These are phyloP conservation scores for Fusarium succisae DNA, from an alignment of 2,329 filamentous ascomycete species.

Conservation along the genomic window DNA sequence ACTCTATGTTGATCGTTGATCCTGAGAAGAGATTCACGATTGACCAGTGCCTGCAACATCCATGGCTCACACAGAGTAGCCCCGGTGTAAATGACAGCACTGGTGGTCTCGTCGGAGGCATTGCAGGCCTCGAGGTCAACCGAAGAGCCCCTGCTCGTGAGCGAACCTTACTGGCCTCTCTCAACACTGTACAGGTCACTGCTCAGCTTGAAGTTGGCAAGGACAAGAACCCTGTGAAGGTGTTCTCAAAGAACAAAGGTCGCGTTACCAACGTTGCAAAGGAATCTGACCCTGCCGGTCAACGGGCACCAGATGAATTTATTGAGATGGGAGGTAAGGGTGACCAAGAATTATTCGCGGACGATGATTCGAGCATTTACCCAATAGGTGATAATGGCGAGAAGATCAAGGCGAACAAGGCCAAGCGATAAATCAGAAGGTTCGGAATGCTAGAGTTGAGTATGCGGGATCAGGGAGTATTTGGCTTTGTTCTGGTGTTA, in stretches of 20 bases:
- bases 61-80: slow-evolving; percentile 78
- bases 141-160: slow-evolving; percentile 83
- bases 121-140: slow-evolving; percentile 83
- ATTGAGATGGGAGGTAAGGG: slow-evolving; percentile 86
- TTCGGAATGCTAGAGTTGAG: background rate
- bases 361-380: slow-evolving; percentile 66
- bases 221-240: slow-evolving; percentile 71
- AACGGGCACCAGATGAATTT: slow-evolving; percentile 78
- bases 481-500: slow-evolving; percentile 14
- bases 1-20: slow-evolving; percentile 92
- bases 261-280: slow-evolving; percentile 52
- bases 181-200: slow-evolving; percentile 75
- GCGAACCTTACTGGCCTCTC: slow-evolving; percentile 82
- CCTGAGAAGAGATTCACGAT: slow-evolving; percentile 85
- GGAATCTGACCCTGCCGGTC: slow-evolving; percentile 73
- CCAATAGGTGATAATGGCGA: slow-evolving; percentile 45
- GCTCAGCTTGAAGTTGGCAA: slow-evolving; percentile 64
- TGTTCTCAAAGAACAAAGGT: slow-evolving; percentile 76
- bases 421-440: slow-evolving; percentile 20
- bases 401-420: slow-evolving; percentile 45
- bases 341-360: slow-evolving; percentile 78
- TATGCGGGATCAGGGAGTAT: background rate
- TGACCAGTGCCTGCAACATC: slow-evolving; percentile 89
- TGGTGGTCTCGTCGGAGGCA: slow-evolving; percentile 87
- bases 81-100: slow-evolving; percentile 83